Evolutionary conservation across 1,284 basidiomycete species (phyloP).

Genomic region (Hemileccinum hortonii): DNA sequence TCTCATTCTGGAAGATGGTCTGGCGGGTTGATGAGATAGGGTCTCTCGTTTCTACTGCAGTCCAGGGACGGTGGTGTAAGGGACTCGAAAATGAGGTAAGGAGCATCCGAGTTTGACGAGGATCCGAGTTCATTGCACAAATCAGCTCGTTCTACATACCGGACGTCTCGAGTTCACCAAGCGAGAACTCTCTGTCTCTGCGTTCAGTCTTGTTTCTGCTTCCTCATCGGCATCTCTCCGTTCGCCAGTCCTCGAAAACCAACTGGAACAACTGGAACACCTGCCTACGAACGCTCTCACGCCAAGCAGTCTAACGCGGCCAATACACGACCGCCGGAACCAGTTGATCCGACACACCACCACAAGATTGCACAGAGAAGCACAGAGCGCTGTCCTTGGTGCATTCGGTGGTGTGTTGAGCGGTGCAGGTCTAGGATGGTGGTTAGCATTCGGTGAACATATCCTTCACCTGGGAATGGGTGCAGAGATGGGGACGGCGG

Average conservation of each 20-base stretch:
- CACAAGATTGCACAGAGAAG: constrained; percentile 62
- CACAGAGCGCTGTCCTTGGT: constrained; percentile 60
- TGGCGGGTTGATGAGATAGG: constrained; percentile 74
- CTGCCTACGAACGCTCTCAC: constrained; percentile 52
- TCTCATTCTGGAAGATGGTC: constrained; percentile 69
- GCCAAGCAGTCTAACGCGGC: constrained; percentile 51
- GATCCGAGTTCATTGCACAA: neutral
- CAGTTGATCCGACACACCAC: constrained; percentile 64
- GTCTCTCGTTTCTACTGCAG: constrained; percentile 50
- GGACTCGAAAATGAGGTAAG: constrained; percentile 66
- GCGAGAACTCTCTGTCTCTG: constrained; percentile 43
- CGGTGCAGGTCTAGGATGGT: constrained; percentile 47
- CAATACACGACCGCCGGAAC: constrained; percentile 53
- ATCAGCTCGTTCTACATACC: constrained; percentile 67
- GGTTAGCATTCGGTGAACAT: constrained; percentile 45
- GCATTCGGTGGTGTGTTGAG: constrained; percentile 48
- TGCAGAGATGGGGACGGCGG: constrained; percentile 55
- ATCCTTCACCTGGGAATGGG: constrained; percentile 39
- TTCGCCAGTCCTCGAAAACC: constrained; percentile 70
- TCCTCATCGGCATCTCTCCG: constrained; percentile 42
- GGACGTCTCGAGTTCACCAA: constrained; percentile 65
- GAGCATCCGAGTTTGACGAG: neutral
- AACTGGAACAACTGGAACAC: constrained; percentile 54
- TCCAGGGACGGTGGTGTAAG: constrained; percentile 60
- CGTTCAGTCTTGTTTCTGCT: constrained; percentile 41